Conservation (phyloP, 1,139 yeast genomes). For the Wickerhamomyces sp. region DNA sequence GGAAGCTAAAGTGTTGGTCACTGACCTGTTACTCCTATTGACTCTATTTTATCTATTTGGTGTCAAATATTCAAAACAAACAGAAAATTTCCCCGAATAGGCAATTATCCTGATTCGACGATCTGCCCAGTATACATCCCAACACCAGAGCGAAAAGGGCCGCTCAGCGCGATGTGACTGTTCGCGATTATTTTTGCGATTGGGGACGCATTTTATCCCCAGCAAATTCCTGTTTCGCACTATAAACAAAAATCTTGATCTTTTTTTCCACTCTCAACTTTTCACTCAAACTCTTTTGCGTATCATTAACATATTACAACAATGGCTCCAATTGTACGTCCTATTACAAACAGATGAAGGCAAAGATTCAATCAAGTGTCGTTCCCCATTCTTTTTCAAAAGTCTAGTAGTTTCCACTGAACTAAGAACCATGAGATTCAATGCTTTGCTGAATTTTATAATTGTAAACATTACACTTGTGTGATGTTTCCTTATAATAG, state of each 20-base stretch:
- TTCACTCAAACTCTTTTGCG: background rate
- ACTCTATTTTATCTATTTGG: background rate
- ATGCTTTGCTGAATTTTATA: constrained; percentile 49
- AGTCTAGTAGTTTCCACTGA: background rate
- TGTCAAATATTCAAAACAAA: background rate
- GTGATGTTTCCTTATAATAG: constrained; percentile 34
- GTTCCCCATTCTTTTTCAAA: background rate
- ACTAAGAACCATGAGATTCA: background rate
- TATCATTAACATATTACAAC: constrained; percentile 19
- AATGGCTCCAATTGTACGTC: constrained; percentile 93
- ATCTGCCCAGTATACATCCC: background rate
- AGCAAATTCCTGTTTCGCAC: background rate
- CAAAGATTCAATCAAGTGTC: constrained; percentile 1
- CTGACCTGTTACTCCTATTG: too few species aligned
- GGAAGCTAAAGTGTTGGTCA: too few species aligned
- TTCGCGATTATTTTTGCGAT: background rate
- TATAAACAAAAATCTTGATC: background rate
- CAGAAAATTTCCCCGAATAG: background rate
- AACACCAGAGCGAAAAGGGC: background rate
- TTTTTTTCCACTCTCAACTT: background rate
- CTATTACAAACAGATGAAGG: constrained; percentile 3
- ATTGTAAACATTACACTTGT: too few species aligned
- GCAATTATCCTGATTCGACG: background rate
- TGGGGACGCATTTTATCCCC: too few species aligned
- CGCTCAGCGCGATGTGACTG: background rate